Evolutionary conservation across 345 rosid species (phyloP).

Genomic region (Mangifera indica): DNA sequence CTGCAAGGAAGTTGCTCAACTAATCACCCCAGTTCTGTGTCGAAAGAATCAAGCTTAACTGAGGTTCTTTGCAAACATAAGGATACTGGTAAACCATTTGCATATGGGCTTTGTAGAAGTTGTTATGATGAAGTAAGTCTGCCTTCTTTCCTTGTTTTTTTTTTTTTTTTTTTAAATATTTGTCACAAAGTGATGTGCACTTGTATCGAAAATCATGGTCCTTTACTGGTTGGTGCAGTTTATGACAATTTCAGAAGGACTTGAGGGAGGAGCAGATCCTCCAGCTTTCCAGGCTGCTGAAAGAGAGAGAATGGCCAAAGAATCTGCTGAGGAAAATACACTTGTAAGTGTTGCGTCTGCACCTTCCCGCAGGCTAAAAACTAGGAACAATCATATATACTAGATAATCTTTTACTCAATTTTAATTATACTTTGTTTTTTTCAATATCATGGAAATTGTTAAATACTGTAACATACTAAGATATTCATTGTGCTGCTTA

Average conservation of each 20-base stretch:
- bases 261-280: constrained; percentile 86
- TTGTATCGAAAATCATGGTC: constrained; percentile 15
- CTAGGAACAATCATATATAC: constrained; percentile 14
- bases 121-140: constrained; percentile 66
- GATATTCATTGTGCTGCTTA: not conserved
- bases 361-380: constrained; percentile 8
- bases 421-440: no score
- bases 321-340: constrained; percentile 38
- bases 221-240: constrained; percentile 45
- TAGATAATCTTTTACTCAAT: not conserved
- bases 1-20: constrained; percentile 31
- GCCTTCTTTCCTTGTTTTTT: constrained; percentile 10
- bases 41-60: constrained; percentile 26
- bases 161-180: not conserved
- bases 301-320: constrained; percentile 56
- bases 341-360: constrained; percentile 33
- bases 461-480: not conserved
- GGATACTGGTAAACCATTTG: constrained; percentile 40
- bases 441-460: not conserved
- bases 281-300: constrained; percentile 89
- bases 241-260: constrained; percentile 63
- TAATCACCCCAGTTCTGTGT: constrained; percentile 26
- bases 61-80: constrained; percentile 68
- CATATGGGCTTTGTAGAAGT: constrained; percentile 65
- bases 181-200: not conserved